Evolutionary conservation across 768 basidiomycete genomes (phyloP).

Genomic region (Lactarius deliciosus): DNA sequence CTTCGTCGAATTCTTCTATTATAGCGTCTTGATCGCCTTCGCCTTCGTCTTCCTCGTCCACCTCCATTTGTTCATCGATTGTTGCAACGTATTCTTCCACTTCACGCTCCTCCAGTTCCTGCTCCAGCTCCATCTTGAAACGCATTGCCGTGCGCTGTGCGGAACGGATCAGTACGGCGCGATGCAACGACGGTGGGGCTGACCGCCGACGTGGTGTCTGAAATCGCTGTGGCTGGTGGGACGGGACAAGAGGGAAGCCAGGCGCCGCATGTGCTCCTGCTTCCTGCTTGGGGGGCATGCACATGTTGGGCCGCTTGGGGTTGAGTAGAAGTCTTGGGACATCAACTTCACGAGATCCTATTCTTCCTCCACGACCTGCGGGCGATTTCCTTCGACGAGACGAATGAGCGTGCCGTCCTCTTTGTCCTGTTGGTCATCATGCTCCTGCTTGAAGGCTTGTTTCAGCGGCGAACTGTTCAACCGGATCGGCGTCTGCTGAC

Average conservation of each 20-base stretch:
- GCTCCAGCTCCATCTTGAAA: slow-evolving; percentile 51
- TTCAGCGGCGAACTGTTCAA: slow-evolving; percentile 31
- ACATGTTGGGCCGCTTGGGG: slow-evolving; percentile 22
- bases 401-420: slow-evolving; percentile 49
- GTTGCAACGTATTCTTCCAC: slow-evolving; percentile 24
- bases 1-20: slow-evolving; percentile 21
- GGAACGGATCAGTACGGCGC: slow-evolving; percentile 67
- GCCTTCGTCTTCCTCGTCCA: slow-evolving; percentile 23
- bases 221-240: slow-evolving; percentile 29
- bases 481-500: slow-evolving; percentile 55
- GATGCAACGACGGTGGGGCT: slow-evolving; percentile 55
- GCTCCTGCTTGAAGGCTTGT: slow-evolving; percentile 23
- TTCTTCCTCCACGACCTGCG: slow-evolving; percentile 68
- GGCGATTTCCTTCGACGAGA: slow-evolving; percentile 64
- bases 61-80: slow-evolving; percentile 29
- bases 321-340: slow-evolving; percentile 26
- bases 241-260: slow-evolving; percentile 26
- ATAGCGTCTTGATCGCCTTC: slow-evolving; percentile 21
- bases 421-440: slow-evolving; percentile 43
- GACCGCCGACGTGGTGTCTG: slow-evolving; percentile 33
- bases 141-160: slow-evolving; percentile 59
- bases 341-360: slow-evolving; percentile 66
- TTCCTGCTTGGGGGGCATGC: slow-evolving; percentile 19
- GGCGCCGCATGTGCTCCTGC: slow-evolving; percentile 21
- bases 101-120: slow-evolving; percentile 46